Conservation (phyloP, 257 asterid genomes). For the Solanum sitiens region DNA sequence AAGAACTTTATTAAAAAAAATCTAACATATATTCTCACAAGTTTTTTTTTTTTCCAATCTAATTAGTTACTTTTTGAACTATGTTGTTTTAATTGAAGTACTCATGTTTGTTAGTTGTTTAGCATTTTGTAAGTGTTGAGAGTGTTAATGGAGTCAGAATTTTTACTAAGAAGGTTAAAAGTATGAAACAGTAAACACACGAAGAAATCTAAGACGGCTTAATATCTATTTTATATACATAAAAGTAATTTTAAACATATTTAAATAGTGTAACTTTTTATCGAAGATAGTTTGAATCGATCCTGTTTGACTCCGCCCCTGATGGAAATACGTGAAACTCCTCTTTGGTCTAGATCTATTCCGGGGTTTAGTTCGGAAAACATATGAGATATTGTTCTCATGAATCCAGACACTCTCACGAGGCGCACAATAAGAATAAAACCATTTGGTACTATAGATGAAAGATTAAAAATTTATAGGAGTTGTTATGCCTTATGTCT, state of each 20-base stretch:
- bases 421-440: background rate
- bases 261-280: too few relatives aligned
- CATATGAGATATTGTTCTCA: background rate
- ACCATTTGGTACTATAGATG: background rate
- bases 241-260: too few relatives aligned
- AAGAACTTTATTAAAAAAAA: background rate
- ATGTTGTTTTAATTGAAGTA: background rate
- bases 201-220: background rate
- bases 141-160: background rate
- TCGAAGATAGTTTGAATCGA: too few relatives aligned
- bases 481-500: background rate
- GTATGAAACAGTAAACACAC: background rate
- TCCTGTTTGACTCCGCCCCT: fast-evolving
- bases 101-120: background rate
- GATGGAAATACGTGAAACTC: background rate
- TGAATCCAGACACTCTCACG: background rate
- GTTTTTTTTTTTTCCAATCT: background rate
- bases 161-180: too few relatives aligned
- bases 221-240: background rate
- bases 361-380: background rate
- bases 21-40: background rate
- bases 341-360: background rate
- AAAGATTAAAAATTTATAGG: background rate
- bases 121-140: background rate
- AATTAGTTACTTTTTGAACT: background rate